phyloP scores from a whole-genome alignment of 768 basidiomycete genomes.

The Boletus coccyginus region DNA sequence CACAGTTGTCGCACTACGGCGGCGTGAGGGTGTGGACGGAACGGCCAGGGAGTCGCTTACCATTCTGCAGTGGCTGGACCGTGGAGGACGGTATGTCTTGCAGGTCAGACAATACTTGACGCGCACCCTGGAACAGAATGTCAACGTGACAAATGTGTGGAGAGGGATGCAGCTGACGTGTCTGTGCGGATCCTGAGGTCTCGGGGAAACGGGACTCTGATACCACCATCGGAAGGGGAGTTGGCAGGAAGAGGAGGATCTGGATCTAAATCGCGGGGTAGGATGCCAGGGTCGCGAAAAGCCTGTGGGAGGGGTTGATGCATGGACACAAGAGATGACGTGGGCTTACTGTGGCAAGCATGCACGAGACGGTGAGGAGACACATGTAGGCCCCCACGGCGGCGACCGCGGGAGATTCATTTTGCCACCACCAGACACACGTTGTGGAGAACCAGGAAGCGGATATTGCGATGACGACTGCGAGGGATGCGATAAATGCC shows the following conservation, averaged over 20 bases:
- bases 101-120: constrained; percentile 96
- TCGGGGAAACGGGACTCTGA: constrained; percentile 68
- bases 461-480: constrained; percentile 61
- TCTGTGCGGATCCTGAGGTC: constrained; percentile 79
- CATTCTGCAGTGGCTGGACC: constrained; percentile 95
- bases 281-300: constrained; percentile 80
- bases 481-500: constrained; percentile 71
- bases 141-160: neutral
- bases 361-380: constrained; percentile 67
- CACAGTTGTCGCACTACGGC: constrained; percentile 90
- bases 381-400: constrained; percentile 61
- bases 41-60: constrained; percentile 37
- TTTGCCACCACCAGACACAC: constrained; percentile 84
- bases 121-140: constrained; percentile 55
- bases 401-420: constrained; percentile 70
- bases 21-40: neutral
- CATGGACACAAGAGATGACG: neutral
- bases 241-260: constrained; percentile 73
- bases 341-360: constrained; percentile 69
- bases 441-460: constrained; percentile 89
- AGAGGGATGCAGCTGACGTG: constrained; percentile 48
- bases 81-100: constrained; percentile 86
- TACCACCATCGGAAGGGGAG: constrained; percentile 60
- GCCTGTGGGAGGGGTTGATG: constrained; percentile 43
- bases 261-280: constrained; percentile 84